Base-by-base conservation (phyloP, 495 filamentous ascomycete genomes). In the Apiosordaria backusii region DNA sequence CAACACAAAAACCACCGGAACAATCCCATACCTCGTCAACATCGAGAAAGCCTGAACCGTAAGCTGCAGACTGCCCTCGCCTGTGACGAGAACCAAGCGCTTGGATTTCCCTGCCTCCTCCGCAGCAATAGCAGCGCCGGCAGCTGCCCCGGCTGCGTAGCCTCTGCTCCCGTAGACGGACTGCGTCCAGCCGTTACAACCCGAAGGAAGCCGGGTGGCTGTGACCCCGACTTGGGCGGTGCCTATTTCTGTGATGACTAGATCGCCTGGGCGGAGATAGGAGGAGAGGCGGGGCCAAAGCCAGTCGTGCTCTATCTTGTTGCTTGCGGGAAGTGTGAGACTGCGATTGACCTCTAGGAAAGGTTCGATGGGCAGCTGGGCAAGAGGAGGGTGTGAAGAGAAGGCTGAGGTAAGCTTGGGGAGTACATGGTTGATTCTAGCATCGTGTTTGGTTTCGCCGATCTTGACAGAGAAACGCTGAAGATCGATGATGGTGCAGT, bases 161-260 rank as follows among this genome's bases (percentile, higher is more conserved):
- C 80, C 80, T 62, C 82, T 82, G 45, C 71, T 75, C 10, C 78
- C 74, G 65, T 72, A 83, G 25, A 80, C 65, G 9, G 69, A 75
- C 57, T 81, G 77, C 9, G 74, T 82, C 63, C 75, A 76, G 58
- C 65, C 68, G 16, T 53, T 57, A 29, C 61, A 68, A 57, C 68
- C 67, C 5, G 63, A 22, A 6, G 80, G 75, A 22, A 81, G 71
- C 2, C 57, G 55, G 4, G 75, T 69, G 5, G 71, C 70, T 22
- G 52, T 66, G 63, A 77, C 69, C 19, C 80, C 79, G 54, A 72
- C 76, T 23, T 76, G 72, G 6, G 74, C 67, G 1, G 81, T 81
- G 26, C 79, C 81, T 13, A 76, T 80, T 67, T 83, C 81, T 22
- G 73, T 69, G 76, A 87, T 65, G 78, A 78, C 72, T 76, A 85